Evolutionary conservation across 345 rosid species (phyloP), one percentile per base, ranked within the genome.

Genomic region (Citrus medica): DNA sequence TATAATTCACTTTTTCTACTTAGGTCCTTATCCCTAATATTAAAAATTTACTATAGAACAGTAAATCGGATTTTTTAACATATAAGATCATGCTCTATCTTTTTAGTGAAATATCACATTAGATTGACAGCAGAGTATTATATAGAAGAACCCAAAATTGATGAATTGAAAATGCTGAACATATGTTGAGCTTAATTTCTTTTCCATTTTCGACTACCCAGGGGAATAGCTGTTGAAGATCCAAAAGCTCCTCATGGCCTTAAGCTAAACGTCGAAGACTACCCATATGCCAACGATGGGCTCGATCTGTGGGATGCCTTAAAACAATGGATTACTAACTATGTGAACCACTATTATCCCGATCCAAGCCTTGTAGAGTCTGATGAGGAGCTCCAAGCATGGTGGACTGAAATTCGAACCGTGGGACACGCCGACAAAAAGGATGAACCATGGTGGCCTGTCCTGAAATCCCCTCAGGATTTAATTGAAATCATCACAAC

Each of bases 241-340:
- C 86, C 83, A 30, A 58, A 73, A 25, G 76, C 84, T 14, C 89
- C 90, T 19, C 86, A 86, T n/a, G 94, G 91, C 30, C 55, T 91
- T 21, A 87, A 82, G 69, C 83, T 91, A 9, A 67, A 85, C 38
- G 85, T 91, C 17, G 83, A 91, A 28, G 92, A 91, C 81, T 89
- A 89, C 79, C 94, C 94, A 1, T 91, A 55, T 53, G 91, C 92
- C 7, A 89, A 75, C 17, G 94, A 91, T 24, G 92, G 94, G 2
- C 86, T 90, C 21, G 40, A 78, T 24, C 63, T 89, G 2, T 89
- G 92, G 94, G 90, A 87, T 61, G 48, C 64, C 53, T 55, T 91
- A 62, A 83, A 85, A 63, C 58, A 69, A 46, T 91, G 94, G 92
- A 74, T 89, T 24, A 78, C 79, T 30, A 72, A n/a, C n/a, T 84